Conservation (phyloP, 257 asterid genomes). For the Perilla frutescens region DNA sequence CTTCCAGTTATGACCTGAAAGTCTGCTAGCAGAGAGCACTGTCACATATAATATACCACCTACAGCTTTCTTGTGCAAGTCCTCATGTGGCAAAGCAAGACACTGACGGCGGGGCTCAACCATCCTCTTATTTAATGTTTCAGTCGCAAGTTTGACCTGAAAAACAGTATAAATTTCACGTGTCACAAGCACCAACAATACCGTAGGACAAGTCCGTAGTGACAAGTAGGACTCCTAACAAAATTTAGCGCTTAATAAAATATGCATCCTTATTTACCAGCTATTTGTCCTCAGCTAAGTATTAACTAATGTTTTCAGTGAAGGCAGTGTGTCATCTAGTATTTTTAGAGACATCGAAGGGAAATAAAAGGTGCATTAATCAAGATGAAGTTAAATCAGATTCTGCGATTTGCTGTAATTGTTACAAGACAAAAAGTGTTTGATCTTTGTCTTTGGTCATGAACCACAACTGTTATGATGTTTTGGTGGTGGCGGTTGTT, state of each 20-base stretch:
- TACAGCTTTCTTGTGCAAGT: slow-evolving; percentile 75
- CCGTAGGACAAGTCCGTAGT: neutral
- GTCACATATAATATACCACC: slow-evolving; percentile 78
- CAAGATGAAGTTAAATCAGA: neutral
- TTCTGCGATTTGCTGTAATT: neutral
- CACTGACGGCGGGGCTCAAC: slow-evolving; percentile 96
- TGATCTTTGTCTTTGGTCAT: too few relatives aligned
- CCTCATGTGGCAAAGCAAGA: slow-evolving; percentile 77
- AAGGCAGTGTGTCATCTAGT: neutral
- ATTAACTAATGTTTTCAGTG: neutral
- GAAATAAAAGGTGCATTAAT: neutral
- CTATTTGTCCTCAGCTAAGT: too few relatives aligned
- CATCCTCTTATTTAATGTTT: slow-evolving; percentile 82
- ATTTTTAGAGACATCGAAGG: too few relatives aligned
- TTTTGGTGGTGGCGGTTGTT: too few relatives aligned
- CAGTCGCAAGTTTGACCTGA: slow-evolving; percentile 82
- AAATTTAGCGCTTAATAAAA: neutral
- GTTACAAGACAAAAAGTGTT: neutral
- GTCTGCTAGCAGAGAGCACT: slow-evolving; percentile 65
- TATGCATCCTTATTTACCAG: slow-evolving; percentile 1
- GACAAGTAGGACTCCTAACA: slow-evolving; percentile 9
- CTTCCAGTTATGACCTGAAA: slow-evolving; percentile 56
- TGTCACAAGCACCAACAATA: neutral
- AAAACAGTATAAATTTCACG: slow-evolving; percentile 18
- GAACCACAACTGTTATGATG: too few relatives aligned